Conservation (phyloP, 1,284 basidiomycete species). For the Exsudoporus floridanus region DNA sequence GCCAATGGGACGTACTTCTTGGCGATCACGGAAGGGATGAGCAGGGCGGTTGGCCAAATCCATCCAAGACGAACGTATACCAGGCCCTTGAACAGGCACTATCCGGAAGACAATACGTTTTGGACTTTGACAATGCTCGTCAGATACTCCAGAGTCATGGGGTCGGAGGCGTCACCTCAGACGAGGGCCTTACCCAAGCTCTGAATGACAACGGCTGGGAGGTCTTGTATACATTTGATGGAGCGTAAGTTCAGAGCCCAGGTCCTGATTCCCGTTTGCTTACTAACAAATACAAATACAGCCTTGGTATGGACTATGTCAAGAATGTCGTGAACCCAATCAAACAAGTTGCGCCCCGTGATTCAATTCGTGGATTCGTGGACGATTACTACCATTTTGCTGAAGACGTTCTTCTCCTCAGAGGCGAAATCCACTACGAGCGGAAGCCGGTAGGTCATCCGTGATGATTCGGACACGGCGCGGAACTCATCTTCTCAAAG, state of each 20-base stretch:
- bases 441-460: slow-evolving; percentile 43
- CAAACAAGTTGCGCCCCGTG: slow-evolving; percentile 38
- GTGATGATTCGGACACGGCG: slow-evolving; percentile 1
- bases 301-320: slow-evolving; percentile 44
- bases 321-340: slow-evolving; percentile 45
- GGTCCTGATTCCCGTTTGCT: neutral
- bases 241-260: slow-evolving; percentile 34
- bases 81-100: slow-evolving; percentile 19
- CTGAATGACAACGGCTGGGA: slow-evolving; percentile 40
- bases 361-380: slow-evolving; percentile 38
- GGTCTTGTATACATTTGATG: slow-evolving; percentile 41
- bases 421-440: slow-evolving; percentile 45
- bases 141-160: slow-evolving; percentile 12
- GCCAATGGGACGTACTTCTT: slow-evolving; percentile 27
- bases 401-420: slow-evolving; percentile 42
- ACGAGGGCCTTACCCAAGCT: slow-evolving; percentile 33
- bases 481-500: slow-evolving; percentile 35
- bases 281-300: slow-evolving; percentile 21
- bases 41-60: slow-evolving; percentile 25
- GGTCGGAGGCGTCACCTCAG: slow-evolving; percentile 22
- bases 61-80: slow-evolving; percentile 22
- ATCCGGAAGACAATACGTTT: slow-evolving; percentile 15
- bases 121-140: slow-evolving; percentile 26
- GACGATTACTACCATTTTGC: slow-evolving; percentile 40
- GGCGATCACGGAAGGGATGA: slow-evolving; percentile 23